phyloP scores from a whole-genome alignment of 2,329 filamentous ascomycete species.

The Ploettnerulaceae sp. region DNA sequence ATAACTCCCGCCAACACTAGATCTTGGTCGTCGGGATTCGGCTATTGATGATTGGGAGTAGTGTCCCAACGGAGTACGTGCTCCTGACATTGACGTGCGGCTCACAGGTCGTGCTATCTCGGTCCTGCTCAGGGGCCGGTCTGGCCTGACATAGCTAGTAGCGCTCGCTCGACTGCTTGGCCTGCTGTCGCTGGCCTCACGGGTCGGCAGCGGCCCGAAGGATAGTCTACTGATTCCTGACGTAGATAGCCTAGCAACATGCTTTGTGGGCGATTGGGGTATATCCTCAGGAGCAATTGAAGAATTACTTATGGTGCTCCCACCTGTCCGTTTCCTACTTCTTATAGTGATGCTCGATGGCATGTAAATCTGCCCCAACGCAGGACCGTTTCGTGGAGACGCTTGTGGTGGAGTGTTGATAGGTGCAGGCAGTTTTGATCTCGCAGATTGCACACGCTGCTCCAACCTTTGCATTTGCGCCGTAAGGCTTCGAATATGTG shows the following conservation, averaged over 20 bases:
- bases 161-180: constrained; percentile 31
- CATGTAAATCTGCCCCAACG: constrained; percentile 39
- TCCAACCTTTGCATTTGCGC: constrained; percentile 97
- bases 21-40: constrained; percentile 32
- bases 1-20: constrained; percentile 32
- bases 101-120: constrained; percentile 30
- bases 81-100: constrained; percentile 32
- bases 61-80: constrained; percentile 34
- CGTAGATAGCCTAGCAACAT: constrained; percentile 55
- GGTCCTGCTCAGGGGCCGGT: constrained; percentile 31
- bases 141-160: constrained; percentile 28
- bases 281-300: constrained; percentile 28
- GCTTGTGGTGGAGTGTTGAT: constrained; percentile 70
- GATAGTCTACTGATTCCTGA: constrained; percentile 60
- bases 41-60: constrained; percentile 31
- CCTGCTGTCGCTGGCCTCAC: constrained; percentile 33
- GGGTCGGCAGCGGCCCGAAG: constrained; percentile 56
- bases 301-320: constrained; percentile 36
- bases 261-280: constrained; percentile 38
- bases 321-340: constrained; percentile 62
- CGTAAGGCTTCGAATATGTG: constrained; percentile 88
- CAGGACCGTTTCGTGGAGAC: constrained; percentile 59
- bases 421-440: constrained; percentile 86
- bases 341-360: constrained; percentile 60
- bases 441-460: constrained; percentile 83